Conservation (phyloP, 371 early-diverging fungal species). For the Polyrhizophydium stewartii region DNA sequence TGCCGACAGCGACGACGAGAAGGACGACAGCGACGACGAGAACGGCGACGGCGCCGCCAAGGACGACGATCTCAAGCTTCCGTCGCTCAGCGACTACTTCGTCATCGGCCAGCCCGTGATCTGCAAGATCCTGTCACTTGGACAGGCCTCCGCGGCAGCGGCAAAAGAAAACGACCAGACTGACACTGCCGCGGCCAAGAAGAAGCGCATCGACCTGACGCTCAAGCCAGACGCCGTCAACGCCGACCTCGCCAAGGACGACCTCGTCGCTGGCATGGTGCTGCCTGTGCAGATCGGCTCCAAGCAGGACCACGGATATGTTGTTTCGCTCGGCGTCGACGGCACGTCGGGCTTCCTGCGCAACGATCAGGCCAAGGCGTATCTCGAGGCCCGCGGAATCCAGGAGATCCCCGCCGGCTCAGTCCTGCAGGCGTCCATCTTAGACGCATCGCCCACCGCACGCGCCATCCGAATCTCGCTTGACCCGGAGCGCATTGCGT, state of each 20-base stretch:
- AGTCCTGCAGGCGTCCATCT: background rate
- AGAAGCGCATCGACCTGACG: slow-evolving; percentile 61
- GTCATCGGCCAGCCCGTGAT: slow-evolving; percentile 70
- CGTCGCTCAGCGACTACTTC: slow-evolving; percentile 57
- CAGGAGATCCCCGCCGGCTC: background rate
- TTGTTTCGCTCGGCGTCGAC: slow-evolving; percentile 66
- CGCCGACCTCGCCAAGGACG: slow-evolving; percentile 38
- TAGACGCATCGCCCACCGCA: background rate
- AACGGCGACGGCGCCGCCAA: slow-evolving; percentile 18
- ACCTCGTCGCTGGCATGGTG: slow-evolving; percentile 18
- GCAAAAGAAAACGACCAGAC: slow-evolving; percentile 26
- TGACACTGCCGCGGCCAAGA: slow-evolving; percentile 31
- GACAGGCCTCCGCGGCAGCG: slow-evolving; percentile 30
- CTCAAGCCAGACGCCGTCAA: slow-evolving; percentile 66
- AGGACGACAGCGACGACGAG: slow-evolving; percentile 46
- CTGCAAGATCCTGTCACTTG: slow-evolving; percentile 53
- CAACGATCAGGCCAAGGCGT: slow-evolving; percentile 8
- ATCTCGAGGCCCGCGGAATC: background rate
- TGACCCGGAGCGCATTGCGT: background rate
- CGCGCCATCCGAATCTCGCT: background rate
- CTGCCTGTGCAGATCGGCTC: slow-evolving; percentile 60
- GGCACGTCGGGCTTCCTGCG: slow-evolving; percentile 64
- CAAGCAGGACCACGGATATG: slow-evolving; percentile 81
- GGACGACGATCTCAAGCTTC: slow-evolving; percentile 31
- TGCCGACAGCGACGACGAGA: slow-evolving; percentile 40